phyloP scores from a whole-genome alignment of 2,329 filamentous ascomycete species.

The Mycocentrospora acerina region DNA sequence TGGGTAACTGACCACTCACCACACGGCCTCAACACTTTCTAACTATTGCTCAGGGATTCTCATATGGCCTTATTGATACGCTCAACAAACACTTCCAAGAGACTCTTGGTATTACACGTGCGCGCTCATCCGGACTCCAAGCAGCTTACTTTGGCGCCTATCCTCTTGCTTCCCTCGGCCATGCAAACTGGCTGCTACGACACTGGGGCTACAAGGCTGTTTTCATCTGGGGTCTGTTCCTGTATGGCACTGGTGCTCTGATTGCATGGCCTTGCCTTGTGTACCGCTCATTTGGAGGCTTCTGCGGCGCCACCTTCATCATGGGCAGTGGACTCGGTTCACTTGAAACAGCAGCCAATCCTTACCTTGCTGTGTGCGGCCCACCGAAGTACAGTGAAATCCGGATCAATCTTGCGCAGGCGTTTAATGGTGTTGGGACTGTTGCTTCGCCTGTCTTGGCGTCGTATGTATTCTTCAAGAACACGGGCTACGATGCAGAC shows the following conservation, averaged over 20 bases:
- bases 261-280: slow-evolving; percentile 61
- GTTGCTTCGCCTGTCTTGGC: slow-evolving; percentile 62
- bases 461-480: slow-evolving; percentile 62
- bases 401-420: slow-evolving; percentile 60
- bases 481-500: slow-evolving; percentile 51
- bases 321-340: slow-evolving; percentile 56
- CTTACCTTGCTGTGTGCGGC: slow-evolving; percentile 53
- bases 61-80: slow-evolving; percentile 59
- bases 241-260: slow-evolving; percentile 60
- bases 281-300: slow-evolving; percentile 59
- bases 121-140: slow-evolving; percentile 50
- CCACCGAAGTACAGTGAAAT: slow-evolving; percentile 62
- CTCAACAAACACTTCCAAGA: slow-evolving; percentile 53
- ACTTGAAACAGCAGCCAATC: slow-evolving; percentile 62
- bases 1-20: slow-evolving; percentile 48
- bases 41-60: slow-evolving; percentile 47
- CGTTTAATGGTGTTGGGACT: slow-evolving; percentile 60
- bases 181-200: slow-evolving; percentile 52
- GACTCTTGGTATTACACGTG: slow-evolving; percentile 46
- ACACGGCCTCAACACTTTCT: background rate
- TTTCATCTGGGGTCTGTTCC: slow-evolving; percentile 55
- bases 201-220: slow-evolving; percentile 51
- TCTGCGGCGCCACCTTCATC: slow-evolving; percentile 61
- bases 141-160: slow-evolving; percentile 55
- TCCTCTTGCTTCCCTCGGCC: slow-evolving; percentile 51